Evolutionary conservation across 2,329 filamentous ascomycete species (phyloP).

Genomic region (Dichotomopilus funicola): DNA sequence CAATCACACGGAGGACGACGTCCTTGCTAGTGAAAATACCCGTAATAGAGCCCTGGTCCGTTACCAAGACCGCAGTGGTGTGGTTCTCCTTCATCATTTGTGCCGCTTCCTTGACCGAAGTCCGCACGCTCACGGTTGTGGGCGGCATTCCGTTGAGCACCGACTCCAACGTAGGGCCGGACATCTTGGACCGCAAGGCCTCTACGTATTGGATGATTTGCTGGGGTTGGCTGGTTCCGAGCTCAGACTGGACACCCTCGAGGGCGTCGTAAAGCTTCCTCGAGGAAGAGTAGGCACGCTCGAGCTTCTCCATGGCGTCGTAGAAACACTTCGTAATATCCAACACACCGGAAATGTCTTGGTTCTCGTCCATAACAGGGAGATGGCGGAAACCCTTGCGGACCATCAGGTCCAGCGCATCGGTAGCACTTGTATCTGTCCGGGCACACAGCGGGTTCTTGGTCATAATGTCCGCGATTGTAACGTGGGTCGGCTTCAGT

Average conservation of each 20-base stretch:
- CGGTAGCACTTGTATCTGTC: slow-evolving; percentile 95
- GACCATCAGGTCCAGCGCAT: slow-evolving; percentile 96
- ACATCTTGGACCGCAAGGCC: slow-evolving; percentile 93
- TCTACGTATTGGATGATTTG: slow-evolving; percentile 99
- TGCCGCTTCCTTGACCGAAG: slow-evolving; percentile 92
- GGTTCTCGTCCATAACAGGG: slow-evolving; percentile 99
- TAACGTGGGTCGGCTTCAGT: slow-evolving; percentile 80
- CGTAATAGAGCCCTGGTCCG: slow-evolving; percentile 94
- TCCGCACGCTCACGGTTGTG: slow-evolving; percentile 90
- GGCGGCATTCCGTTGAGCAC: slow-evolving; percentile 89
- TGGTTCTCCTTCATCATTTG: slow-evolving; percentile 98
- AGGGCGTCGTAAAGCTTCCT: slow-evolving; percentile 95
- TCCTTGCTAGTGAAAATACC: slow-evolving; percentile 99
- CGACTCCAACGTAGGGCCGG: slow-evolving; percentile 89
- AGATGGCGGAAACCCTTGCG: slow-evolving; percentile 95
- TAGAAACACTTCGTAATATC: slow-evolving; percentile 99
- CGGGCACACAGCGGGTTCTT: slow-evolving; percentile 97
- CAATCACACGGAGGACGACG: slow-evolving; percentile 95
- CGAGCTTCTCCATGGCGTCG: slow-evolving; percentile 98
- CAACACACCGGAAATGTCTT: slow-evolving; percentile 95
- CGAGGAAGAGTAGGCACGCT: slow-evolving; percentile 96
- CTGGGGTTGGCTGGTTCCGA: slow-evolving; percentile 91
- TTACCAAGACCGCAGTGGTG: slow-evolving; percentile 90
- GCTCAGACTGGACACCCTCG: slow-evolving; percentile 94
- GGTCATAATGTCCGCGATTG: slow-evolving; percentile 98